Base-by-base conservation (phyloP, 257 asterid genomes). In the Solanum tacnaense region DNA sequence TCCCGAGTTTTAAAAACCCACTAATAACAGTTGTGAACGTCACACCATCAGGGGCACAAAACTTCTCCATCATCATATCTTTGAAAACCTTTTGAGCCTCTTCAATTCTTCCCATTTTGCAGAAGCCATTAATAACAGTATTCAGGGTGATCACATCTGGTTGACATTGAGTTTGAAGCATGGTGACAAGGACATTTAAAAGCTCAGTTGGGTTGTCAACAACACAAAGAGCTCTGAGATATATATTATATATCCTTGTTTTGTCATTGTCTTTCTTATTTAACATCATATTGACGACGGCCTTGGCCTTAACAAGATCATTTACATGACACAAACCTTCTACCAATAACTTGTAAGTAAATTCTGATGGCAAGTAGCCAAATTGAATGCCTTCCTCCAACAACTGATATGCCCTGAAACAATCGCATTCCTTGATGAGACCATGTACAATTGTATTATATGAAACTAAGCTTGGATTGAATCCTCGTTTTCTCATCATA, bases 371-470 rank as follows among this genome's bases (percentile, higher is more conserved):
- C 62, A 87, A 71, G 90, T 94, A 96, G 82, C 96, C 94, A 29
- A 93, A 89, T 62, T 81, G 83, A 56, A 76, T 84, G 68, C 98
- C 98, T 93, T 96, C 98, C 89, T 94, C 94, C 87, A 95, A 89
- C 90, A 96, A 86, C 90, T 95, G 99, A 87, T 91, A 95, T 6
- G 99, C 98, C 91, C 98, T 92, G 27, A 92, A 92, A 92, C 86
- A 93, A 92, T 95, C 98, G 16, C 93, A 93, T 60, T 93, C 96
- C 44, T 85, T 91, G 87, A 98, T 92, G 13, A 94, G 92, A 71
- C 99, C 98, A 79, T 95, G 98, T 9, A 95, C 91, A 75, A 95
- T 92, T 35, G 95, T 87, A 88, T 95, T 94, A 89, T 95, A 95
- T 0, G 96, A 93, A n/a, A 91, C 89, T 87, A 90, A 86, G 85